Conservation (phyloP, 163 green algal species). For the Coccomyxa subellipsoidea region DNA sequence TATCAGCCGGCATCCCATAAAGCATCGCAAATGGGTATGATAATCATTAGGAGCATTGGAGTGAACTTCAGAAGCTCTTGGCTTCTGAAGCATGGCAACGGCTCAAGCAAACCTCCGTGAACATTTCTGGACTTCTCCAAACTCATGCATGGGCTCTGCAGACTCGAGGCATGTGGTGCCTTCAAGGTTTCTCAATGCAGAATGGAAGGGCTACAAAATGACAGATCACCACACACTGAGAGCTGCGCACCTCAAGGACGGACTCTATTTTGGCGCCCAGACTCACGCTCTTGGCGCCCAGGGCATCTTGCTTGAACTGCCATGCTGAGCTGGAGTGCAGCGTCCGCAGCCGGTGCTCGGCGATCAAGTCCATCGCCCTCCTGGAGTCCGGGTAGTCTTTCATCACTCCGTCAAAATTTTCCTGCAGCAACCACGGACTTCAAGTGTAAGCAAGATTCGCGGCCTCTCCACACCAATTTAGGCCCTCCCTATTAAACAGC, state of each 20-base stretch:
- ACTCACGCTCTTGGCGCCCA: not conserved
- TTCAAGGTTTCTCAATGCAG: no score
- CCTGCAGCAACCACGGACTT: constrained; percentile 7
- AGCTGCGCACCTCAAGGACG: not conserved
- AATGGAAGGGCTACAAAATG: no score
- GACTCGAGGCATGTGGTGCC: no score
- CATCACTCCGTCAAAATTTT: constrained; percentile 31
- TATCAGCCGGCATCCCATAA: no score
- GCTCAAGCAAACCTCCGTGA: no score
- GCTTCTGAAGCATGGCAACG: no score
- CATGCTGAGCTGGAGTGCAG: constrained; percentile 19
- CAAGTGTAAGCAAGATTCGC: not conserved
- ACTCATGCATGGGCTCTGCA: no score
- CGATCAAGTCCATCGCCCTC: constrained; percentile 33
- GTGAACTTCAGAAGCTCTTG: no score
- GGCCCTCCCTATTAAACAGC: not conserved
- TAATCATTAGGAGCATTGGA: no score
- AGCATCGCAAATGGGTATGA: no score
- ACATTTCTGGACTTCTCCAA: no score
- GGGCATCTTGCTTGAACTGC: not conserved
- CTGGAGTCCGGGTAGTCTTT: constrained; percentile 26
- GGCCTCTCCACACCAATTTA: not conserved
- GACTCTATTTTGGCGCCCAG: not conserved
- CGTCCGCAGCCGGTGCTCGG: constrained; percentile 30
- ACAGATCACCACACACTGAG: not conserved